These are phyloP conservation scores for Betula pendula DNA, from an alignment of 306 rosid species.

Conservation along the genomic window DNA sequence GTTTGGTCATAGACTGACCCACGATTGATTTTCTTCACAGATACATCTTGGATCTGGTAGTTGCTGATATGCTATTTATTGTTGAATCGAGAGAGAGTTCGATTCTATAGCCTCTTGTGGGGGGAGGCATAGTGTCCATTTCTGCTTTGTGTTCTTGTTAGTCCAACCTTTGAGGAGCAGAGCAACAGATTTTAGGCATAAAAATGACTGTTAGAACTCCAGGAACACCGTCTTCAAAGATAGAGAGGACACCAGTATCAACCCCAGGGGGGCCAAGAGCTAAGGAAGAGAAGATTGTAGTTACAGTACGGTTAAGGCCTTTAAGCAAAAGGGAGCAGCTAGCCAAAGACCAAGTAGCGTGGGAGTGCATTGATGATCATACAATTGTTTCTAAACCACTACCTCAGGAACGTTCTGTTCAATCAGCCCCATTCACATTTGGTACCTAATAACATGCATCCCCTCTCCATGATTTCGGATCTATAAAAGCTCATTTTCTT, in stretches of 20 bases:
- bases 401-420: conserved; percentile 63
- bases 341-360: conserved; percentile 91
- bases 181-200: background rate
- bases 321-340: conserved; percentile 81
- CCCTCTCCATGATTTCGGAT: background rate
- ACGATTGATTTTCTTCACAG: background rate
- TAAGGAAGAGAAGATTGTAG: conserved; percentile 94
- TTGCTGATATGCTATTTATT: background rate
- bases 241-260: conserved; percentile 77
- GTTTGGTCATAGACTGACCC: background rate
- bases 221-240: conserved; percentile 89
- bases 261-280: conserved; percentile 81
- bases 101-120: conserved; percentile 9
- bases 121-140: background rate
- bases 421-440: conserved; percentile 72
- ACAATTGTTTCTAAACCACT: conserved; percentile 72
- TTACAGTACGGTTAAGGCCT: conserved; percentile 91
- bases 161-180: background rate
- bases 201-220: conserved; percentile 84
- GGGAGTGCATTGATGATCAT: conserved; percentile 85
- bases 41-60: conserved; percentile 15
- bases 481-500: background rate
- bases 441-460: conserved; percentile 48
- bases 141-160: conserved; percentile 1
- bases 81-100: background rate